Conservation (phyloP, 1,284 basidiomycete genomes). For the Vanrija pseudolonga region DNA sequence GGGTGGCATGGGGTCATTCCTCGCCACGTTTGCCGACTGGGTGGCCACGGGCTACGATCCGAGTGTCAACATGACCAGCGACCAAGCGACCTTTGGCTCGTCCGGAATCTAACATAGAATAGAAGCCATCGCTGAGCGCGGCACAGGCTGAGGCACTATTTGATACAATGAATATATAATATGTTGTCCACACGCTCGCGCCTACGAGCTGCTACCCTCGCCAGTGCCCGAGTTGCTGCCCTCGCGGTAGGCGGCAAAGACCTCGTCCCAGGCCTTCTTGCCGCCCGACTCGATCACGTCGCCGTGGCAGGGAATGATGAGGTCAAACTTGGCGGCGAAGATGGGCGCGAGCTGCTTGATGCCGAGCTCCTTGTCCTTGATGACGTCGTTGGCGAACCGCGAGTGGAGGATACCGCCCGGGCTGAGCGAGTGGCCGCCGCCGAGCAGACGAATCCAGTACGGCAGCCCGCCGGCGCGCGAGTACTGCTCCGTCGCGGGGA, state of each 20-base stretch:
- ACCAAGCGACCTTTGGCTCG: too few relatives aligned
- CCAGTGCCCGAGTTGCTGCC: too few relatives aligned
- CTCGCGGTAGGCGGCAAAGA: conserved; percentile 16
- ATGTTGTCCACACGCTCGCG: too few relatives aligned
- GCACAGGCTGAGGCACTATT: too few relatives aligned
- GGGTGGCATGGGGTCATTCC: not conserved
- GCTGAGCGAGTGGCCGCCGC: conserved; percentile 49
- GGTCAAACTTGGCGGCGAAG: conserved; percentile 62
- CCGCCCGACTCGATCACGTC: conserved; percentile 74
- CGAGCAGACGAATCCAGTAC: conserved; percentile 38
- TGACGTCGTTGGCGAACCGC: conserved; percentile 55
- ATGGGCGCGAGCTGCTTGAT: conserved; percentile 37
- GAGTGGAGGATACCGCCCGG: conserved; percentile 63
- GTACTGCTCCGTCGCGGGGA: conserved; percentile 78
- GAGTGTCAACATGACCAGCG: not conserved
- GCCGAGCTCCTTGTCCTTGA: conserved; percentile 58
- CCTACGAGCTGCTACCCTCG: too few relatives aligned
- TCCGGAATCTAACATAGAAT: too few relatives aligned
- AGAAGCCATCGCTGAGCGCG: too few relatives aligned
- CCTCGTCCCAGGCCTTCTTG: conserved; percentile 63
- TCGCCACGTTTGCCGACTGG: conserved; percentile 11
- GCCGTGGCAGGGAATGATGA: conserved; percentile 87
- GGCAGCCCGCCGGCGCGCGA: conserved; percentile 56
- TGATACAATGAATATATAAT: too few relatives aligned
- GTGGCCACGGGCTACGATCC: conserved; percentile 13